These are phyloP conservation scores for Solanum pennellii DNA, from an alignment of 257 asterid genomes.

Conservation along the genomic window DNA sequence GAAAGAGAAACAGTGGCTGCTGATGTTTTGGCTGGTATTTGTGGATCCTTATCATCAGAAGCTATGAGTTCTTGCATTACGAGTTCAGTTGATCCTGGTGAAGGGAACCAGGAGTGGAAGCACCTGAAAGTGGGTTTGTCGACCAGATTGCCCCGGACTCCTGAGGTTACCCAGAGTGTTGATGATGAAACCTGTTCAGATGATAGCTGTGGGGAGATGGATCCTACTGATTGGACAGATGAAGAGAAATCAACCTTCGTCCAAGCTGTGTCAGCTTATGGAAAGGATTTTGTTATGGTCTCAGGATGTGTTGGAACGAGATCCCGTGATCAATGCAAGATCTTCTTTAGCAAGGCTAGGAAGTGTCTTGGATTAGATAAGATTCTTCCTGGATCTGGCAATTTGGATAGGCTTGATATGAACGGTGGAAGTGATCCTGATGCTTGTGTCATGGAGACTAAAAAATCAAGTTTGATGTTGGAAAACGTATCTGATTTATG, in stretches of 20 bases:
- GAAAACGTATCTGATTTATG: constrained; percentile 18
- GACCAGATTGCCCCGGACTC: constrained; percentile 44
- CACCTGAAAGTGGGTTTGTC: constrained; percentile 39
- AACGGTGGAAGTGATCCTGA: constrained; percentile 62
- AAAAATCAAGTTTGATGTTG: constrained; percentile 29
- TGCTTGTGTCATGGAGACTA: constrained; percentile 48
- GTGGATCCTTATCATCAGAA: constrained; percentile 93
- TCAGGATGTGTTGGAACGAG: constrained; percentile 57
- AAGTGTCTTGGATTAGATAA: constrained; percentile 72
- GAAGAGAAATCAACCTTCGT: constrained; percentile 70
- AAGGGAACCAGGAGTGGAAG: constrained; percentile 53
- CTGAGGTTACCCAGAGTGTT: constrained; percentile 53
- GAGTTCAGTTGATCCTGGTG: constrained; percentile 70
- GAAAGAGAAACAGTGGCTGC: constrained; percentile 85
- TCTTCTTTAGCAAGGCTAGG: constrained; percentile 78
- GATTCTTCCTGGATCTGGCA: constrained; percentile 27
- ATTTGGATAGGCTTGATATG: constrained; percentile 25
- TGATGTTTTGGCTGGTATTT: constrained; percentile 94
- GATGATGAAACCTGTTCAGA: constrained; percentile 79
- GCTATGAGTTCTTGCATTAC: constrained; percentile 92
- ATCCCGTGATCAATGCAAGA: constrained; percentile 74
- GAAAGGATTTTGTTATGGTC: constrained; percentile 69
- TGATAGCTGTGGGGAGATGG: constrained; percentile 90
- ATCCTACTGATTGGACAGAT: constrained; percentile 75
- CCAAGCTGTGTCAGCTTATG: constrained; percentile 61